phyloP scores from a whole-genome alignment of 352 stramenopile genomes.

The Pythium aphanidermatum region DNA sequence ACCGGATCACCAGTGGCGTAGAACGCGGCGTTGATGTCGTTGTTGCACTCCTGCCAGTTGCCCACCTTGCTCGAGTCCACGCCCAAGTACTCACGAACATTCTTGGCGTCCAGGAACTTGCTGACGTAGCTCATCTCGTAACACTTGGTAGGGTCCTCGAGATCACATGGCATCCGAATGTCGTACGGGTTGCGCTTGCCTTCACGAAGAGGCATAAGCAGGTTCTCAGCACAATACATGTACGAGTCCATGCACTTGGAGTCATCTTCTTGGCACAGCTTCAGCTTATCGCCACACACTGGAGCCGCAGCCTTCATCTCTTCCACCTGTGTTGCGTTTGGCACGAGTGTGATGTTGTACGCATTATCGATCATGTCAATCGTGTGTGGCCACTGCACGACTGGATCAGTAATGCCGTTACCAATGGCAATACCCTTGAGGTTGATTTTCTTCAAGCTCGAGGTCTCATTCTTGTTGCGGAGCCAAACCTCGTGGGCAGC shows the following conservation, averaged over 20 bases:
- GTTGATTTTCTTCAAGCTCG: constrained; percentile 28
- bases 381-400: constrained; percentile 35
- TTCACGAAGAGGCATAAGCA: constrained; percentile 31
- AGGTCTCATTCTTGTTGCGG: constrained; percentile 28
- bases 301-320: constrained; percentile 27
- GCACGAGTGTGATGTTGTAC: constrained; percentile 61
- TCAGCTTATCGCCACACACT: constrained; percentile 30
- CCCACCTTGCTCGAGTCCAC: constrained; percentile 30
- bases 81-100: constrained; percentile 33
- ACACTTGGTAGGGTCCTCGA: constrained; percentile 32
- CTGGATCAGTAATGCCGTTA: constrained; percentile 47
- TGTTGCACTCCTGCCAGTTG: constrained; percentile 90
- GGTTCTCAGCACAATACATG: constrained; percentile 29
- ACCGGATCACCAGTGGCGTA: constrained; percentile 80
- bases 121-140: constrained; percentile 47
- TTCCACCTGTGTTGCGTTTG: constrained; percentile 22
- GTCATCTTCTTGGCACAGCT: constrained; percentile 26
- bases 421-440: constrained; percentile 54
- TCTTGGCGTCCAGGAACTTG: constrained; percentile 50
- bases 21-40: constrained; percentile 87
- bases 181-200: constrained; percentile 60
- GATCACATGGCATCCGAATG: constrained; percentile 35
- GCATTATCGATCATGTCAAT: constrained; percentile 61
- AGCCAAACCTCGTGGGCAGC: constrained; percentile 38
- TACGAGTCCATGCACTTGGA: constrained; percentile 30